These are phyloP conservation scores for Paraphysoderma sedebokerense DNA, from an alignment of 371 early-diverging fungal species.

Conservation along the genomic window DNA sequence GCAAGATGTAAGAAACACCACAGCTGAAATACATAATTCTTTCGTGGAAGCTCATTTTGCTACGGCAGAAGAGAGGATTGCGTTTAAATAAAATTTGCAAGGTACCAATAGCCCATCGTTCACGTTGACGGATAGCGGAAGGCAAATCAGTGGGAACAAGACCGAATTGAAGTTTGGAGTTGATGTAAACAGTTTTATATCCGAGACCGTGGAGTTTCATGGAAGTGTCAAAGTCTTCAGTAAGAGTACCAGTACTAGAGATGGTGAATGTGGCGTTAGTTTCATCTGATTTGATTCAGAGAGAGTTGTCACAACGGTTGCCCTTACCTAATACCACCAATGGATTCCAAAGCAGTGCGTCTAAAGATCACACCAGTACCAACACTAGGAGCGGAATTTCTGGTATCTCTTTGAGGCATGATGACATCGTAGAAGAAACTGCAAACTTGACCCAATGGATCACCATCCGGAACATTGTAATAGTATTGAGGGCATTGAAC, in stretches of 20 bases:
- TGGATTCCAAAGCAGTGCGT: slow-evolving; percentile 1
- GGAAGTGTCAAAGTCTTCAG: slow-evolving; percentile 4
- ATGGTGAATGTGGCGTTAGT: no score
- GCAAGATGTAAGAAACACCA: slow-evolving; percentile 2
- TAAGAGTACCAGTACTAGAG: slow-evolving; percentile 3
- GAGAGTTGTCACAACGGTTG: no score
- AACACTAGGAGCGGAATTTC: slow-evolving; percentile 1
- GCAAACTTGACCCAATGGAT: slow-evolving; percentile 1
- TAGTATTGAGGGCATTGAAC: slow-evolving; percentile 3
- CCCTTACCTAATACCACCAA: slow-evolving; percentile 1
- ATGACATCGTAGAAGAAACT: slow-evolving; percentile 2
- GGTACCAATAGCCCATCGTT: slow-evolving; percentile 4
- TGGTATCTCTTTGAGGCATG: slow-evolving; percentile 2
- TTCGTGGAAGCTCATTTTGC: slow-evolving; percentile 1
- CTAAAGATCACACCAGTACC: slow-evolving; percentile 2
- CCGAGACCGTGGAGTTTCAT: neutral
- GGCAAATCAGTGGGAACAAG: slow-evolving; percentile 1
- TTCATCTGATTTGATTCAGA: no score
- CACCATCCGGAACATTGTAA: slow-evolving; percentile 4
- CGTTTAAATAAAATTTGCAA: slow-evolving; percentile 1
- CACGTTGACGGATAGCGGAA: slow-evolving; percentile 1
- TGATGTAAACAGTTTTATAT: neutral
- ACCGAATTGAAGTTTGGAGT: slow-evolving; percentile 1
- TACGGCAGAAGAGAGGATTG: neutral
- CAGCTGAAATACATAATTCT: slow-evolving; percentile 2